Conservation (phyloP, 2,329 filamentous ascomycete genomes). For the Mycosphaerella sp. region DNA sequence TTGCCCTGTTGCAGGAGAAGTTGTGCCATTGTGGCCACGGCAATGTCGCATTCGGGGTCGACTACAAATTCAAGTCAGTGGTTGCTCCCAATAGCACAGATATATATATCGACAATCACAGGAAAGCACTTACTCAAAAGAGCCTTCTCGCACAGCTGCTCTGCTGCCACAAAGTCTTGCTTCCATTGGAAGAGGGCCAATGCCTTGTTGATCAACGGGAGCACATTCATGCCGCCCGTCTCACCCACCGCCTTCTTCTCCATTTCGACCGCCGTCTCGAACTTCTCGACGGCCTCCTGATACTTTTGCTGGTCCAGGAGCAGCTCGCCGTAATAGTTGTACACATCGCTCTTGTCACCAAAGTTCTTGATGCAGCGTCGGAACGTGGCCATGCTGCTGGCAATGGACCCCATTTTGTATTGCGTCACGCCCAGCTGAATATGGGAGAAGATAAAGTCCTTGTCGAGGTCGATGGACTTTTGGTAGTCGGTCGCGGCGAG, state of each 20-base stretch:
- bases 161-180: conserved; percentile 88
- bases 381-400: conserved; percentile 98
- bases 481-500: conserved; percentile 98
- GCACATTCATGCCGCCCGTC: conserved; percentile 91
- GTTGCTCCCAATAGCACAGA: not conserved
- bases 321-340: conserved; percentile 99
- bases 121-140: conserved; percentile 69
- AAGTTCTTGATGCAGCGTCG: conserved; percentile 98
- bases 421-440: conserved; percentile 98
- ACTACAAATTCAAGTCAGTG: conserved; percentile 52
- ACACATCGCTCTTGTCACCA: conserved; percentile 90
- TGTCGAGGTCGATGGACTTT: conserved; percentile 95
- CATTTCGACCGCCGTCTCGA: conserved; percentile 97
- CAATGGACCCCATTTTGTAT: conserved; percentile 99
- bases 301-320: conserved; percentile 95
- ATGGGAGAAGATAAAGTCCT: conserved; percentile 97
- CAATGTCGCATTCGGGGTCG: conserved; percentile 97
- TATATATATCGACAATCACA: not conserved
- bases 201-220: conserved; percentile 97
- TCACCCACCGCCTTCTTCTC: conserved; percentile 67
- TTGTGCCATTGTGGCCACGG: conserved; percentile 97
- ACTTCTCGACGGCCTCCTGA: conserved; percentile 92
- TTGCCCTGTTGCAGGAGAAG: conserved; percentile 96
- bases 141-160: conserved; percentile 95
- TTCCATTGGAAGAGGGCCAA: conserved; percentile 97